Evolutionary conservation across 2,329 filamentous ascomycete genomes (phyloP).

Genomic region (Cercospora beticola): DNA sequence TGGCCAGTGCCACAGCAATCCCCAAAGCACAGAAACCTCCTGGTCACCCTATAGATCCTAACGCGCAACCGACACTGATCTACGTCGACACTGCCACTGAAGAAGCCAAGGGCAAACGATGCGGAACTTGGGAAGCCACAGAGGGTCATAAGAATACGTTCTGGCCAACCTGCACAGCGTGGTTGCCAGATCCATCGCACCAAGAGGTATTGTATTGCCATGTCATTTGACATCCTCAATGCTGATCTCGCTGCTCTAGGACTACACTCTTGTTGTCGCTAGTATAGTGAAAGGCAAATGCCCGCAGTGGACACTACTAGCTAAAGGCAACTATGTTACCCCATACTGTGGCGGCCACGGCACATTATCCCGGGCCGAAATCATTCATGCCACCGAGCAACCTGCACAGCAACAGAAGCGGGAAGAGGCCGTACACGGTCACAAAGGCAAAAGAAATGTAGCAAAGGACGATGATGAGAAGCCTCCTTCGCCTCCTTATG

Average conservation of each 20-base stretch:
- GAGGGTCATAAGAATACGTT: background rate
- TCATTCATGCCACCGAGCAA: background rate
- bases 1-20: background rate
- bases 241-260: background rate
- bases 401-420: background rate
- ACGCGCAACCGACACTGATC: background rate
- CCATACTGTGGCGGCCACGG: background rate
- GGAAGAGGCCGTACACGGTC: background rate
- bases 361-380: background rate
- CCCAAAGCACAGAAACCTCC: background rate
- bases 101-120: background rate
- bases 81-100: conserved; percentile 2
- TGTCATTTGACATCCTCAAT: background rate
- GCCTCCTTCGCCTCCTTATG: background rate
- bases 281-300: background rate
- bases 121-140: background rate
- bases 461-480: background rate
- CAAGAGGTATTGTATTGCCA: background rate
- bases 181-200: background rate
- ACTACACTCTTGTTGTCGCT: conserved; percentile 2
- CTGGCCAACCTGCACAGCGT: background rate
- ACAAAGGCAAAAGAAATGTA: background rate
- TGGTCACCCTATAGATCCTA: background rate
- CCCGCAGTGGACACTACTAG: background rate
- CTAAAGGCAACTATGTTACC: background rate